Base-by-base conservation (phyloP, 73 alveolate species). In the Strombidium stylifer region DNA sequence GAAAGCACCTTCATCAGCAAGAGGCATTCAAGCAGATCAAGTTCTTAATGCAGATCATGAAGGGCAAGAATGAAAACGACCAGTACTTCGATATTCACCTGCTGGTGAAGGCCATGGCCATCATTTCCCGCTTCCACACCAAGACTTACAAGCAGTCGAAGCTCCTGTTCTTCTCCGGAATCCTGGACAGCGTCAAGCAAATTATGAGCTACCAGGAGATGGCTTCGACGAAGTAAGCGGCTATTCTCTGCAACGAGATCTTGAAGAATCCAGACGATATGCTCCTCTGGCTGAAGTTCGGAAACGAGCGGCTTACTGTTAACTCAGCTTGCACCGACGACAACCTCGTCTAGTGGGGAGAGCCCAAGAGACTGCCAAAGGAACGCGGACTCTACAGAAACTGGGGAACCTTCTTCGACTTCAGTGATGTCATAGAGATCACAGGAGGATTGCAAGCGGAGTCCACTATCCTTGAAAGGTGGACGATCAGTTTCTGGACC, bases 401-500 rank as follows among this genome's bases (percentile, higher is more conserved):
- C 37, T 67, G 81, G 81, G 81, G 81, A 20, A 69, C 49, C 3
- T 67, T 67, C 35, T 67, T 67, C 37, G 53, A 67, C 24, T 67
- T 50, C 37, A 59, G 69, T 15, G 81, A 67, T 32, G 51, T 20
- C 11, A 12, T 67, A 28, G 69, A 50, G 24, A 14, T 67, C 2
- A 68, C 81, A 12, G 47, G 21, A 4, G 46, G 57, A 2, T 27
- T 67, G 1, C 44, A 28, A 1, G 20, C 50, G 23, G 20, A 7
- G 2, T 14, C 28, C 2, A n/a, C n/a, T n/a, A n/a, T n/a, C n/a
- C n/a, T n/a, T n/a, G 37, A 46, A 16, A 57, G 50, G 27, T 67
- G 81, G 81, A 67, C 51, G 11, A 51, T 67, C 11, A 25, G 69
- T 18, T 68, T 49, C 2, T 67, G 81, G 81, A n/a, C 50, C 1